Evolutionary conservation across 768 basidiomycete species (phyloP).

Genomic region (Neoboletus subvelutipes): DNA sequence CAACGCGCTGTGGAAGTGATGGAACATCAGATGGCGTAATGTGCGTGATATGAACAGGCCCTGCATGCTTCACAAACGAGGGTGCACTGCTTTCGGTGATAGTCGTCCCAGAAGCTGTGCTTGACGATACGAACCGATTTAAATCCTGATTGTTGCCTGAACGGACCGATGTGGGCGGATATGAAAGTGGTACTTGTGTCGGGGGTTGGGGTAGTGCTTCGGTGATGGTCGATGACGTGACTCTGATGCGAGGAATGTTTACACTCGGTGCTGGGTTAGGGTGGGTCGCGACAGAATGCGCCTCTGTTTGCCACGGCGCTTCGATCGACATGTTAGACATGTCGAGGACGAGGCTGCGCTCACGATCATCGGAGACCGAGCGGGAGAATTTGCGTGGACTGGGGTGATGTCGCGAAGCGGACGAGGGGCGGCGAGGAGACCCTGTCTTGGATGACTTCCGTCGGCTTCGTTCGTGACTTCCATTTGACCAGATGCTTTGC

Average conservation of each 20-base stretch:
- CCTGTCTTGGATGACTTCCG: slow-evolving; percentile 25
- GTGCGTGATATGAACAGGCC: slow-evolving; percentile 73
- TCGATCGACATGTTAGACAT: slow-evolving; percentile 46
- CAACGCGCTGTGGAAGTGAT: slow-evolving; percentile 70
- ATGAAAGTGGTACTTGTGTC: slow-evolving; percentile 32
- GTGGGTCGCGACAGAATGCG: slow-evolving; percentile 13
- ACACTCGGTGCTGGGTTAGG: slow-evolving; percentile 2
- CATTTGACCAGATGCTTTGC: slow-evolving; percentile 28
- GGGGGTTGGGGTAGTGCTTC: slow-evolving; percentile 35
- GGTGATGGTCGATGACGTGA: slow-evolving; percentile 29
- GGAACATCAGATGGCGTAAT: slow-evolving; percentile 83
- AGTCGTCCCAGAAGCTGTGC: slow-evolving; percentile 76
- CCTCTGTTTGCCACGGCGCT: slow-evolving; percentile 32
- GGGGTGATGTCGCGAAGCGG: slow-evolving; percentile 36
- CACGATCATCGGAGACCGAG: slow-evolving; percentile 41
- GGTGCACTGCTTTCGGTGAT: slow-evolving; percentile 69
- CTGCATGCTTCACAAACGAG: slow-evolving; percentile 83
- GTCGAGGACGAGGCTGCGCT: slow-evolving; percentile 41
- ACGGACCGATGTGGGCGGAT: slow-evolving; percentile 54
- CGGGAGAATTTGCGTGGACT: slow-evolving; percentile 47
- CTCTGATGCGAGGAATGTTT: slow-evolving; percentile 28
- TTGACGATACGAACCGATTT: slow-evolving; percentile 87
- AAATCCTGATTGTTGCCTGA: slow-evolving; percentile 65
- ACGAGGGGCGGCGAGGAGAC: slow-evolving; percentile 34
- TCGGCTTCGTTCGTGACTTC: slow-evolving; percentile 28